A percentile compares a stretch with the other conserved stretches of the same genome.
These are phyloP conservation scores for Chaetomium olivaceum DNA, from an alignment of 2,329 filamentous ascomycete genomes.

Conservation along the genomic window DNA sequence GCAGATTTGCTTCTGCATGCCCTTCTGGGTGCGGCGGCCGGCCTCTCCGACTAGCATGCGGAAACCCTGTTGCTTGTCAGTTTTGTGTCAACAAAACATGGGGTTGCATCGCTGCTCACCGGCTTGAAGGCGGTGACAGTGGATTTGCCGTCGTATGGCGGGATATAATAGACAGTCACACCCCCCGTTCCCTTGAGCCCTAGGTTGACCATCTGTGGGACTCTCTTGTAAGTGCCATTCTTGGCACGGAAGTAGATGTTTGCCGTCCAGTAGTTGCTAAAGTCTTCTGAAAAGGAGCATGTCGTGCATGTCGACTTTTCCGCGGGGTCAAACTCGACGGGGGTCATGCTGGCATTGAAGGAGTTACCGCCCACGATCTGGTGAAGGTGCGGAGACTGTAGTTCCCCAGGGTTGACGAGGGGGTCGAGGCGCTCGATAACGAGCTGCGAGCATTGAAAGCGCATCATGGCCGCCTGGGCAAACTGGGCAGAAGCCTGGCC, in stretches of 20 bases:
- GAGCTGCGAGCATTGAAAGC: slow-evolving; percentile 15
- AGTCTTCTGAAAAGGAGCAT: slow-evolving; percentile 37
- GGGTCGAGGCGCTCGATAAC: slow-evolving; percentile 18
- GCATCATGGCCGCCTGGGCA: slow-evolving; percentile 21
- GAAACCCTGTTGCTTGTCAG: slow-evolving; percentile 35
- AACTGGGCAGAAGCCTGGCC: slow-evolving; percentile 15
- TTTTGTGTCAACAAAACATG: neutral
- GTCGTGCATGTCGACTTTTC: slow-evolving; percentile 23
- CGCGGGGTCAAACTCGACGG: slow-evolving; percentile 1
- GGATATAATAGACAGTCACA: slow-evolving; percentile 25
- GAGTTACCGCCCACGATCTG: slow-evolving; percentile 52
- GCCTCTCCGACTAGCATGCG: slow-evolving; percentile 33
- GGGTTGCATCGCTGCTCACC: neutral
- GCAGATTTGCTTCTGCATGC: slow-evolving; percentile 33
- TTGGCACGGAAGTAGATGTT: slow-evolving; percentile 24
- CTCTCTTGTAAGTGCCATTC: slow-evolving; percentile 25
- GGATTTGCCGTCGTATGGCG: slow-evolving; percentile 33
- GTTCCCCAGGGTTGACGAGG: neutral
- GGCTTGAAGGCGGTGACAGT: slow-evolving; percentile 21
- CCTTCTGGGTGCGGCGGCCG: slow-evolving; percentile 23
- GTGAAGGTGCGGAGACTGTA: slow-evolving; percentile 48
- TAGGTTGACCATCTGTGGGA: slow-evolving; percentile 22
- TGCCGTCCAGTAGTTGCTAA: slow-evolving; percentile 31
- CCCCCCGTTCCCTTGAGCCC: slow-evolving; percentile 17
- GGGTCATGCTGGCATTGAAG: slow-evolving; percentile 37